Evolutionary conservation across 202 grass and related monocot genomes (phyloP), one percentile per base, ranked within the genome.

Genomic region (Zoysia matrella): DNA sequence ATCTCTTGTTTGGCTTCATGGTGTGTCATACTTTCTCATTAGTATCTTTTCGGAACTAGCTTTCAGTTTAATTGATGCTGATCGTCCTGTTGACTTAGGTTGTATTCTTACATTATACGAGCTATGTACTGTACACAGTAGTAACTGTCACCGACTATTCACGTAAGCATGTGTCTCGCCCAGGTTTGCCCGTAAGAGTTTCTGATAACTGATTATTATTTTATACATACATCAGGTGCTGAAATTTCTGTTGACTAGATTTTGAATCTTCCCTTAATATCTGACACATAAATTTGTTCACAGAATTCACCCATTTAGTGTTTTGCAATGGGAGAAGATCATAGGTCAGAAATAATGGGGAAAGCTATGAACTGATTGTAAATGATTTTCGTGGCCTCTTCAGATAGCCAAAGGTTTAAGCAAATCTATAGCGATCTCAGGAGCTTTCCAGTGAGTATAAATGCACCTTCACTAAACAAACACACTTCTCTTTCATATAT

Each of bases 401-500:
- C 57, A 64, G 41, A 64, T 69, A 75, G 47, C 75, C 63, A 70
- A 84, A 75, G 53, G 82, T 84, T 60, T 81, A 51, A 80, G 65
- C 71, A 84, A 70, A 81, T 89, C 58, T 72, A 52, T 0, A 46
- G 8, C 65, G 71, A 65, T 60, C 71, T 75, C 49, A 79, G 16
- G 70, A 80, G 12, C 72, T 81, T 85, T 89, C 57, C 44, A 11
- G 87, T 60, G 71, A 89, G 87, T 85, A 85, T 72, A 89, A 76
- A 85, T 76, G 82, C 77, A 72, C 77, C 77, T 85, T 80, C 82
- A 14, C 67, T 71, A 77, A 73, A 82, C 22, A 56, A 22, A 50
- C 52, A 68, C 54, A 74, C 69, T 67, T 50, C 77, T 85, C 72
- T 85, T 56, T 77, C 65, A 85, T 72, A 30, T 30, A 30, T 30